phyloP scores from a whole-genome alignment of 208 protist genomes.

The Balamuthia mandrillaris region DNA sequence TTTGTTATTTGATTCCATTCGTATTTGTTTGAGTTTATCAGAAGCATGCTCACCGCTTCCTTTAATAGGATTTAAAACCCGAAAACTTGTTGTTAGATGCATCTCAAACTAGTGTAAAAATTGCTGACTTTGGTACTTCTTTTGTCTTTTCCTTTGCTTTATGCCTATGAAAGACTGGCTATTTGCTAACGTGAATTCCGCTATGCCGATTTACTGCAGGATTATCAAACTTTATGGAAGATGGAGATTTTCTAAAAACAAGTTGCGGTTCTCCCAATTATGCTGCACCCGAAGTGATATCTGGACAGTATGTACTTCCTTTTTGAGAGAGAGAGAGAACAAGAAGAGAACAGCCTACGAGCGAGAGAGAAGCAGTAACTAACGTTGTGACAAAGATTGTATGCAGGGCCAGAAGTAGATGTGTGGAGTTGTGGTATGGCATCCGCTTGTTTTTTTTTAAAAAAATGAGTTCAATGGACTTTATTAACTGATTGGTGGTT shows the following conservation, averaged over 20 bases:
- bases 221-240: constrained; percentile 80
- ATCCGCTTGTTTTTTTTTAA: too few relatives aligned
- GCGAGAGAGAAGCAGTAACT: too few relatives aligned
- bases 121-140: constrained; percentile 82
- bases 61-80: constrained; percentile 76
- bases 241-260: constrained; percentile 81
- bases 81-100: constrained; percentile 81
- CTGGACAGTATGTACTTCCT: constrained; percentile 52
- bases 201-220: not conserved
- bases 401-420: constrained; percentile 80
- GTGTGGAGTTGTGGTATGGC: constrained; percentile 72
- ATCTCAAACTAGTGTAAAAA: constrained; percentile 76
- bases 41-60: not conserved
- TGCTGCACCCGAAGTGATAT: constrained; percentile 83
- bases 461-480: too few relatives aligned
- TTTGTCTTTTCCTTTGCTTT: not conserved
- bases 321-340: not conserved
- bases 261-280: constrained; percentile 86
- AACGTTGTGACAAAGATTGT: constrained; percentile 52
- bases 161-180: not conserved
- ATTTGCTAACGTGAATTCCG: not conserved
- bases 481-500: constrained; percentile 58
- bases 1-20: constrained; percentile 69
- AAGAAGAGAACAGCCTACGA: too few relatives aligned
- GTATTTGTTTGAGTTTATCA: not conserved